Base-by-base conservation (phyloP, 2,329 filamentous ascomycete species). In the Periconia macrospinosa region DNA sequence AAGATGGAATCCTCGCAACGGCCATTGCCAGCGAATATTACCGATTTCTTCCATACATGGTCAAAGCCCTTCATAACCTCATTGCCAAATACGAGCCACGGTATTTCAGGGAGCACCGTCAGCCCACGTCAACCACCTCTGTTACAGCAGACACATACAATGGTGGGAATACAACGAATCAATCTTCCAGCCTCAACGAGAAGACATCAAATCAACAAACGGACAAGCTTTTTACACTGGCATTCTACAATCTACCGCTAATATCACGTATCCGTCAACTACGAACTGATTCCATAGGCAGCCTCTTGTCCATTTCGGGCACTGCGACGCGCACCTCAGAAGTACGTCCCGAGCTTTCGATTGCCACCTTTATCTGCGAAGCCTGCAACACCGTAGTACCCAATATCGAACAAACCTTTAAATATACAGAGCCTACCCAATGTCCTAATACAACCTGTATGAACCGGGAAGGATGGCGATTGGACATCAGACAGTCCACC, bases 291-390 rank as follows among this genome's bases (percentile, higher is more conserved):
- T 92, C 96, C 63, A 95, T 99, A 65, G 94, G 94, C 50, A 91
- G 93, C 70, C 83, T 99, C 42, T 85, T 96, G 6, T 97, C 94
- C 11, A 96, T 99, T 63, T 99, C 94, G 8, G 94, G 94, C 45
- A 99, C 94, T 0, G 93, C 96, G 27, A 99, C 94, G 1, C 85
- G 94, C 72, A 99, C 94, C 6, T 99, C 94, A 10, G 94, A 99
- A 80, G 94, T 99, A 20, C 86, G 94, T 33, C 94, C 94, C 0
- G 94, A 99, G 75, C 78, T 99, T 56, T 95, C 92, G 2, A 81
- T 96, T 19, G 94, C 90, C 6, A 97, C 94, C 0, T 99, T 99
- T 67, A 86, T 88, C 52, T 99, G 94, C 75, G 90, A 97, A 72
- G 85, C 83, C 45, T 99, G 94, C 78, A 89, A 90, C 60, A 87